Percentiles rank a stretch among this genome's conserved stretches.
These are phyloP conservation scores for Xylaria grammica DNA, from an alignment of 495 filamentous ascomycete genomes.

Conservation along the genomic window DNA sequence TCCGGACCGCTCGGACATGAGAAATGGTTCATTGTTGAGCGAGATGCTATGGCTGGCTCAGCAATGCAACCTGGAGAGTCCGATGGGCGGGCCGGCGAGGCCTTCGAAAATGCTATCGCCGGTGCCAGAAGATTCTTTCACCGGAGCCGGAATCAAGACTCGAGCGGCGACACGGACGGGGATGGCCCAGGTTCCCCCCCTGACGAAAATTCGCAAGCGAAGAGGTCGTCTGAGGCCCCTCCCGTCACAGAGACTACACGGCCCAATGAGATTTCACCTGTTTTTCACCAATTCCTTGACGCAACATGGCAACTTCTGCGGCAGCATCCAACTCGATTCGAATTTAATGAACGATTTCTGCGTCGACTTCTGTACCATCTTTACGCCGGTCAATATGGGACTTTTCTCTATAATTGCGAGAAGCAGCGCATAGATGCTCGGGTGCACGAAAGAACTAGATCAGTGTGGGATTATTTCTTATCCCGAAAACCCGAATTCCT, in stretches of 20 bases:
- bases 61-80: conserved; percentile 59
- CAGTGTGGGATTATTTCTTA: conserved; percentile 96
- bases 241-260: conserved; percentile 52
- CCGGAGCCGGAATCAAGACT: conserved; percentile 69
- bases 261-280: conserved; percentile 86
- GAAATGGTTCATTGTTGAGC: conserved; percentile 93
- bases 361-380: conserved; percentile 90
- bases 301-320: conserved; percentile 88
- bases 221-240: conserved; percentile 30
- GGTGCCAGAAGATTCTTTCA: conserved; percentile 92
- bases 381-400: conserved; percentile 96
- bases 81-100: conserved; percentile 69
- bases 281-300: conserved; percentile 98
- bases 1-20: conserved; percentile 86
- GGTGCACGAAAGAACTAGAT: conserved; percentile 75
- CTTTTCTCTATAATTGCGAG: conserved; percentile 94
- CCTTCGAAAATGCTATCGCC: conserved; percentile 83
- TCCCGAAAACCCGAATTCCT: conserved; percentile 76
- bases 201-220: conserved; percentile 33
- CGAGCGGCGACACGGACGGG: conserved; percentile 53
- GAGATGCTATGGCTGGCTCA: conserved; percentile 61
- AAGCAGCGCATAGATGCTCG: conserved; percentile 80
- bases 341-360: conserved; percentile 96
- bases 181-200: conserved; percentile 31
- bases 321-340: conserved; percentile 89